phyloP scores from a whole-genome alignment of 176 grass and related monocot genomes.

The Ananas comosus region DNA sequence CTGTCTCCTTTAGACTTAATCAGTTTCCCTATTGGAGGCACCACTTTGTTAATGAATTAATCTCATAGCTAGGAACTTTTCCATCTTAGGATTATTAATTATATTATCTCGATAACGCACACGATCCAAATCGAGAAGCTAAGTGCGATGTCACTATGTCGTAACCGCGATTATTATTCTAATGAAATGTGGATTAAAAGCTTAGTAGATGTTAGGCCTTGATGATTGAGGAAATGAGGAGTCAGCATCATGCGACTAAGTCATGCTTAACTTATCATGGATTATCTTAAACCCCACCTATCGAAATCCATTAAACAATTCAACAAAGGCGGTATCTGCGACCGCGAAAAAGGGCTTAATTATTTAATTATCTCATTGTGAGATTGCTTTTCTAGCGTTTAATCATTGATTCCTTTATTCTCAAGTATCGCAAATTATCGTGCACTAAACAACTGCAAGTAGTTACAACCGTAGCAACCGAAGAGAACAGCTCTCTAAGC shows the following conservation, averaged over 20 bases:
- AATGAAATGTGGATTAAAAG: not conserved
- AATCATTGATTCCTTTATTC: not conserved
- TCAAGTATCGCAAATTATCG: not conserved
- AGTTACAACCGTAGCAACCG: no score
- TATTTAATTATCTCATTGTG: no score
- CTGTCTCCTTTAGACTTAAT: not conserved
- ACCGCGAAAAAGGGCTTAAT: no score
- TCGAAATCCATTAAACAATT: constrained; percentile 7
- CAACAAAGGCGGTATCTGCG: no score
- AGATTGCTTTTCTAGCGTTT: not conserved
- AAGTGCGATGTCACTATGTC: not conserved
- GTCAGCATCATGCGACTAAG: constrained; percentile 27
- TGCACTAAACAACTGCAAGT: not conserved
- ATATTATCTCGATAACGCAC: not conserved
- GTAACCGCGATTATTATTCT: not conserved
- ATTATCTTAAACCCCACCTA: constrained; percentile 30
- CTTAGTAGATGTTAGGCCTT: not conserved
- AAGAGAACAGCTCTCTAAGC: no score
- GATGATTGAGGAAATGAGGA: not conserved
- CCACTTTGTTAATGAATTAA: constrained; percentile 12
- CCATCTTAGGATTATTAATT: not conserved
- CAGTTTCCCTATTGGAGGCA: constrained; percentile 30
- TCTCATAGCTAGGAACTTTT: not conserved
- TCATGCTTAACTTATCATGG: constrained; percentile 23
- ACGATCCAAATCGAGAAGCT: not conserved